A percentile compares a stretch with the other conserved stretches of the same genome.
These are phyloP conservation scores for Chamaecyparis obtusa DNA, from an alignment of 75 land plant genomes.

Conservation along the genomic window DNA sequence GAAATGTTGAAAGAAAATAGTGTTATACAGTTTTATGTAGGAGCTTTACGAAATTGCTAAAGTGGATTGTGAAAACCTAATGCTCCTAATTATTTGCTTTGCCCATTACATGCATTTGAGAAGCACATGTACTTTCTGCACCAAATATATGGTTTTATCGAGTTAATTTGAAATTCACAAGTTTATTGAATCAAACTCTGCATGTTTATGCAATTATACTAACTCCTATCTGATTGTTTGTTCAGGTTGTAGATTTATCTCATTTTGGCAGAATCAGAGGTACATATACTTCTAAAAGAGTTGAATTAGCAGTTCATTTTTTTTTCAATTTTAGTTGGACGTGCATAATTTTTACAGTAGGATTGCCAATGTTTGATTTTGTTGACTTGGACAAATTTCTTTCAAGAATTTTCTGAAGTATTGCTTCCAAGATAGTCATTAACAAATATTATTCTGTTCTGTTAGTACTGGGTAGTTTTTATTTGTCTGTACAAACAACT, in stretches of 20 bases:
- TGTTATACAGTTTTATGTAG: too few relatives aligned
- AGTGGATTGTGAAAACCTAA: too few relatives aligned
- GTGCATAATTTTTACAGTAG: constrained; percentile 1
- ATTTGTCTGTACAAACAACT: background rate
- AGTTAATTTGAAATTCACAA: background rate
- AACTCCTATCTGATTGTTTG: background rate
- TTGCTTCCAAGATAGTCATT: background rate
- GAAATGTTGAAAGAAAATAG: too few relatives aligned
- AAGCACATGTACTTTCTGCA: background rate
- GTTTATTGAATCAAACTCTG: background rate
- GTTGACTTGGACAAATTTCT: background rate
- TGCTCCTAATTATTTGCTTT: background rate
- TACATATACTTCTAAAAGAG: constrained; percentile 6
- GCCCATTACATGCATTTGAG: background rate
- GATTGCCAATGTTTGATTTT: background rate
- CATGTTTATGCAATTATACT: background rate
- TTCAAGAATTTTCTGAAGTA: background rate
- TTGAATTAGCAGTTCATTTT: background rate
- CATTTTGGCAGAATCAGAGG: constrained; percentile 83
- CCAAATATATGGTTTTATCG: background rate
- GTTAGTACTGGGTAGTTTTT: background rate
- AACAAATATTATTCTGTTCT: background rate
- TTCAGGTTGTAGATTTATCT: constrained; percentile 75
- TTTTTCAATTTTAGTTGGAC: background rate
- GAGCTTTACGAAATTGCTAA: too few relatives aligned